A percentile compares a stretch with the other conserved stretches of the same genome.
Conservation (phyloP, 352 stramenopile genomes). For the Phytopythium vexans region DNA sequence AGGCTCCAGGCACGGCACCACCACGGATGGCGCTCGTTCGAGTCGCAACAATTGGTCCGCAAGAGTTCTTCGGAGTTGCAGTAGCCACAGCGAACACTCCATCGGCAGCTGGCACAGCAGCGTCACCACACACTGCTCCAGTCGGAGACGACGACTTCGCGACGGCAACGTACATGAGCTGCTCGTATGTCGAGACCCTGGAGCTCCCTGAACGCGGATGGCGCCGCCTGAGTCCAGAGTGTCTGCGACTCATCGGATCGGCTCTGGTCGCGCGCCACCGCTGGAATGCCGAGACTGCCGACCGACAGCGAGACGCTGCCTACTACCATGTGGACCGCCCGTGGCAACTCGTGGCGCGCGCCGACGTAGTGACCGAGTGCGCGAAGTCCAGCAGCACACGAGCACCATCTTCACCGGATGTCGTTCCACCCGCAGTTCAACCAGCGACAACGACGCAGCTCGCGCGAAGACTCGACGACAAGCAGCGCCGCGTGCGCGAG, state of each 20-base stretch:
- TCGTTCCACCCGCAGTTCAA: slow-evolving; percentile 4
- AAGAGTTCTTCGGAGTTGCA: slow-evolving; percentile 62
- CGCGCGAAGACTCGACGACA: slow-evolving; percentile 45
- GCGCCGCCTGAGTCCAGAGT: slow-evolving; percentile 40
- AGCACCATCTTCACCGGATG: neutral
- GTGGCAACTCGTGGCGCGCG: slow-evolving; percentile 33
- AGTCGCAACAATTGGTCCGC: slow-evolving; percentile 65
- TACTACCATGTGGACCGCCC: slow-evolving; percentile 49
- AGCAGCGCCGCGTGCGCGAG: slow-evolving; percentile 24
- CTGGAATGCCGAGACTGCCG: slow-evolving; percentile 41
- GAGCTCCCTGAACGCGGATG: slow-evolving; percentile 66
- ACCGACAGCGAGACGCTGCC: slow-evolving; percentile 28
- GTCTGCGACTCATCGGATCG: slow-evolving; percentile 42
- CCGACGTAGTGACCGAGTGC: neutral
- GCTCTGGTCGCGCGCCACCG: slow-evolving; percentile 51
- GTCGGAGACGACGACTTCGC: slow-evolving; percentile 19
- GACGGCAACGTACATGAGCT: slow-evolving; percentile 60
- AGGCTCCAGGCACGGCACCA: no score
- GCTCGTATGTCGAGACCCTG: slow-evolving; percentile 49
- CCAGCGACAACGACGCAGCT: slow-evolving; percentile 34
- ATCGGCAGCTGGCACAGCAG: neutral
- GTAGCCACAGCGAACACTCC: slow-evolving; percentile 35
- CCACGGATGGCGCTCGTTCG: slow-evolving; percentile 26
- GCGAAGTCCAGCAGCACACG: neutral
- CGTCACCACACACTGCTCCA: slow-evolving; percentile 1